Base-by-base conservation (phyloP, 768 basidiomycete genomes). In the Lentinula detonsa region DNA sequence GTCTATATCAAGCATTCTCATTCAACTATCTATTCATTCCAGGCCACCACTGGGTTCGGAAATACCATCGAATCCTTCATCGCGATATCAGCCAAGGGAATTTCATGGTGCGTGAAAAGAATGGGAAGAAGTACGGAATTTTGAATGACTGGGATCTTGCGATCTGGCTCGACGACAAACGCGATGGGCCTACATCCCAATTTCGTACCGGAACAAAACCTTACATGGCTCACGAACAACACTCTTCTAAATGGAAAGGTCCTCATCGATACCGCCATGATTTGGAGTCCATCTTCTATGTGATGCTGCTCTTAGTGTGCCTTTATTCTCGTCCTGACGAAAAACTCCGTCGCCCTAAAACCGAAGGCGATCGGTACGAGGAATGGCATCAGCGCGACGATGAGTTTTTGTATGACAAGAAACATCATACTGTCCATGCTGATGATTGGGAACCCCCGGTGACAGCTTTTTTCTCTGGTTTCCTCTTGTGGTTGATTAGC, bases 141-240 rank as follows among this genome's bases (percentile, higher is more conserved):
- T 13, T 43, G 13, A 43, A 43, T 13, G 42, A 43, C 13, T 43
- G 42, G 42, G 42, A 43, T 0, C 72, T 73, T 49, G 63, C 66
- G 23, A 71, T 72, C 54, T 61, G 73, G 61, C 5, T 43, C 9
- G 16, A 43, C 16, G 15, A 43, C 16, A 8, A 15, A 5, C 13
- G 16, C 0, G 16, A n/a, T 15, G 42, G 42, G 16, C 13, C 42
- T 1, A 43, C 42, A 15, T 43, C 42, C 16, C 9, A 57, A 23
- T 40, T 21, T 43, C 56, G 56, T 5, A 57, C 56, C 15, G 42
- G 56, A 11, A 57, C 56, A 0, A 45, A n/a, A 33, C 56, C 42
- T 10, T 57, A 15, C 9, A 57, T 57, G 56, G 42, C 40, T 4
- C 42, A 35, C 31, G 56, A 57, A 33, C 45, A 33, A 35, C 56